phyloP scores from a whole-genome alignment of 75 land plant genomes.

The Sequoiadendron giganteum region DNA sequence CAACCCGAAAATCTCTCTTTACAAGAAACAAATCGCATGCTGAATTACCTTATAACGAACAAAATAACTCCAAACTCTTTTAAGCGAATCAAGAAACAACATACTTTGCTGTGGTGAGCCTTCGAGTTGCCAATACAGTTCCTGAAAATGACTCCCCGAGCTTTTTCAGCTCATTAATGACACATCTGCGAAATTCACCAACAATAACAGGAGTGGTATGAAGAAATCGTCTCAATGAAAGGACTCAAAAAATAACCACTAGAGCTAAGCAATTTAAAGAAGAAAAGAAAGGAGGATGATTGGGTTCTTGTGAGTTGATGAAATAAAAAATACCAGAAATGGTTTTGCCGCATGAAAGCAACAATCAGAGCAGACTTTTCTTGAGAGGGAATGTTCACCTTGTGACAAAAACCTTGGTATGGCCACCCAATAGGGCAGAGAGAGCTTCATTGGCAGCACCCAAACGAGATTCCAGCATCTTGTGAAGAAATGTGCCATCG shows the following conservation, averaged over 20 bases:
- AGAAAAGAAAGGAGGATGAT: not conserved
- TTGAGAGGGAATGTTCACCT: constrained; percentile 26
- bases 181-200: constrained; percentile 54
- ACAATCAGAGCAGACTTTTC: not conserved
- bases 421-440: constrained; percentile 48
- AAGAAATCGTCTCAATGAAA: not conserved
- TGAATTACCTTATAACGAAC: not conserved
- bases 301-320: not conserved
- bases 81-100: not conserved
- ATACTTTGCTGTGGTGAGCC: constrained; percentile 58
- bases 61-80: not conserved
- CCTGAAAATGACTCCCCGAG: constrained; percentile 62
- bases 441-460: constrained; percentile 38
- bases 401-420: constrained; percentile 72
- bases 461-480: constrained; percentile 25
- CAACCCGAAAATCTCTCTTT: not conserved
- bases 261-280: not conserved
- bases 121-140: constrained; percentile 45
- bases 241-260: not conserved
- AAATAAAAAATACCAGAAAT: not conserved
- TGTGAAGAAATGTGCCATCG: constrained; percentile 78
- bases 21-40: not conserved
- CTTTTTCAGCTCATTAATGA: constrained; percentile 63
- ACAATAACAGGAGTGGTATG: not conserved
- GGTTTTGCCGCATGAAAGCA: not conserved